Evolutionary conservation across 495 filamentous ascomycete species (phyloP).

Genomic region (Penicillium lagena): DNA sequence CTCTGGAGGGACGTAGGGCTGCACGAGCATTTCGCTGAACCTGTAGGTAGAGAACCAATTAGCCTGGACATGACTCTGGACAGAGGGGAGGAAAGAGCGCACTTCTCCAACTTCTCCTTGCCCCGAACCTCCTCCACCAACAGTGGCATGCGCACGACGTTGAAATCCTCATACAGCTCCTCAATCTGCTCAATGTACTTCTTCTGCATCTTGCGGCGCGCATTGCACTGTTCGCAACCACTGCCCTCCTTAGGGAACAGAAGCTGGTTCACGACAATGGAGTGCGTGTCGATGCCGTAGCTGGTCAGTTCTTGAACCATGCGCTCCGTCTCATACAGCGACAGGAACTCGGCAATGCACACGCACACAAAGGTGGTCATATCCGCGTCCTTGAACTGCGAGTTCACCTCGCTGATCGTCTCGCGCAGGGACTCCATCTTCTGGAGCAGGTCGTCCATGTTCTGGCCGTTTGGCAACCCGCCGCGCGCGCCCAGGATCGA

Average conservation of each 20-base stretch:
- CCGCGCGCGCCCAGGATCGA: constrained; percentile 77
- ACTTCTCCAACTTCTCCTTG: constrained; percentile 85
- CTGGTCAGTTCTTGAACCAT: constrained; percentile 97
- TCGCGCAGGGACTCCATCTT: constrained; percentile 90
- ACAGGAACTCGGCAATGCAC: constrained; percentile 96
- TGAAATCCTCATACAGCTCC: constrained; percentile 98
- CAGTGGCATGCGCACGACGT: constrained; percentile 96
- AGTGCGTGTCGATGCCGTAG: constrained; percentile 93
- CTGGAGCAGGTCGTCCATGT: constrained; percentile 81
- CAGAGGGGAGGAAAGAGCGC: constrained; percentile 17
- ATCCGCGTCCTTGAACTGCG: constrained; percentile 94
- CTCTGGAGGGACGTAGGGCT: constrained; percentile 75
- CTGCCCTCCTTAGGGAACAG: constrained; percentile 84
- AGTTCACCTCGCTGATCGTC: constrained; percentile 93
- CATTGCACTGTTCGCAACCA: constrained; percentile 91
- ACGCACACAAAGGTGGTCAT: constrained; percentile 98
- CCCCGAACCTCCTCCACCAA: constrained; percentile 92
- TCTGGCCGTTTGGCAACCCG: constrained; percentile 85
- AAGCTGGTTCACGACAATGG: constrained; percentile 97
- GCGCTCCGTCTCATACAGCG: constrained; percentile 95
- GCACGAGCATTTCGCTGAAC: constrained; percentile 89
- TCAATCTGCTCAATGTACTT: constrained; percentile 99
- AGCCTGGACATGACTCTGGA: constrained; percentile 1
- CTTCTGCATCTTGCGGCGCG: constrained; percentile 96
- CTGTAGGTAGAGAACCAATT: constrained; percentile 23